A percentile compares a stretch with the other conserved stretches of the same genome.
phyloP scores from a whole-genome alignment of 1,284 basidiomycete genomes.

The Ceratobasidium sp. region DNA sequence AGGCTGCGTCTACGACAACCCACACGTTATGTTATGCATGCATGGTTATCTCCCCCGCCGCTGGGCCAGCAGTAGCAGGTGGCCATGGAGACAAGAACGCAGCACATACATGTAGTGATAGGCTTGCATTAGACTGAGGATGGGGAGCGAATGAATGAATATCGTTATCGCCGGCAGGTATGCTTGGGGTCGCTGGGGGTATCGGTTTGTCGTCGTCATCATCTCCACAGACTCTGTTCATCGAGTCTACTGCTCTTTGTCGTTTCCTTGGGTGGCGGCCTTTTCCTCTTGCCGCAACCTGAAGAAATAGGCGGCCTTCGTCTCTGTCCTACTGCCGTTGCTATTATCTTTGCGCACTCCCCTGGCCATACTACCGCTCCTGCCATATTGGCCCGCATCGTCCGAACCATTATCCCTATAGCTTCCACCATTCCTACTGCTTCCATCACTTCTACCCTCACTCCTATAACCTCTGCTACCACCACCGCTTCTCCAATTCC shows the following conservation, averaged over 20 bases:
- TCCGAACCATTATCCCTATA: not conserved
- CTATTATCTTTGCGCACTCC: not conserved
- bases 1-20: not conserved
- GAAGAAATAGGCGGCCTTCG: not conserved
- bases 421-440: not conserved
- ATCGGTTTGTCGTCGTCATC: not conserved
- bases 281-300: not conserved
- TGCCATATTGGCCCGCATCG: too few species aligned
- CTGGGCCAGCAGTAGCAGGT: conserved; percentile 6
- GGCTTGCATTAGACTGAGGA: not conserved
- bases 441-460: not conserved
- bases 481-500: not conserved
- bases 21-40: not conserved
- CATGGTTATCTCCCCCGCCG: not conserved
- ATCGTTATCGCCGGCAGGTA: conserved; percentile 8
- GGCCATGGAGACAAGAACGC: not conserved
- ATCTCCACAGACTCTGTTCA: not conserved
- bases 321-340: not conserved
- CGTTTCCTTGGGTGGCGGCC: not conserved
- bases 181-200: conserved; percentile 1
- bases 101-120: not conserved
- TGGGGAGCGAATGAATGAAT: not conserved
- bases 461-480: not conserved
- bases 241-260: not conserved
- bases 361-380: not conserved